Conservation (phyloP, 495 filamentous ascomycete species). For the Lineolata rhizophorae region DNA sequence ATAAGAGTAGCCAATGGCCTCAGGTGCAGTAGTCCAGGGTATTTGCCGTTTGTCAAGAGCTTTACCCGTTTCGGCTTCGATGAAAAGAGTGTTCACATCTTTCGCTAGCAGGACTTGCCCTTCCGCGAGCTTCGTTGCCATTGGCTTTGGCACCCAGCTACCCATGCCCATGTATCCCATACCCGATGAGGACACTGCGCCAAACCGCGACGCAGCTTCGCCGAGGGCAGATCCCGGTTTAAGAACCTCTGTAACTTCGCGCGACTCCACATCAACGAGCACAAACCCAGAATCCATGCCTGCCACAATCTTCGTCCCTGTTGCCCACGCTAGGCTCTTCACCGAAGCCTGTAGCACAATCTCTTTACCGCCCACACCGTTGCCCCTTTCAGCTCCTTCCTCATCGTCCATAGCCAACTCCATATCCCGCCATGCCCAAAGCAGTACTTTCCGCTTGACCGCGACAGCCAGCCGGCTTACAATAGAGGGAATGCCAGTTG, state of each 20-base stretch:
- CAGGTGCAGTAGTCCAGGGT: conserved; percentile 74
- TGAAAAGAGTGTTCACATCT: conserved; percentile 88
- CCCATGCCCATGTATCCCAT: conserved; percentile 95
- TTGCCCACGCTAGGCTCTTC: conserved; percentile 74
- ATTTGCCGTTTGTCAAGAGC: conserved; percentile 68
- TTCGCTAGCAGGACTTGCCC: conserved; percentile 78
- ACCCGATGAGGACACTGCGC: conserved; percentile 43
- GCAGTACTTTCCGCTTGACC: conserved; percentile 67
- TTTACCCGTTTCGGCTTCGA: conserved; percentile 52
- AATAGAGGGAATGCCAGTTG: conserved; percentile 71
- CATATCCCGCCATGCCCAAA: conserved; percentile 93
- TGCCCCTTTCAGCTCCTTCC: neutral
- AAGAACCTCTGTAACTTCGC: conserved; percentile 48
- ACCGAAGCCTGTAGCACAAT: conserved; percentile 58
- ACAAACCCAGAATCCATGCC: conserved; percentile 79
- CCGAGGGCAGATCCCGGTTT: conserved; percentile 49
- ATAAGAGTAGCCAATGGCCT: conserved; percentile 84
- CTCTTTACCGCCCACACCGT: conserved; percentile 22
- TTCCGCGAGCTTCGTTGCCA: conserved; percentile 61
- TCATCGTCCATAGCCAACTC: conserved; percentile 51
- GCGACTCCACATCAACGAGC: conserved; percentile 60
- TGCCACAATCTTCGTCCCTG: conserved; percentile 60
- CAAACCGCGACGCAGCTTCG: conserved; percentile 38
- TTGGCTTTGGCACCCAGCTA: conserved; percentile 69
- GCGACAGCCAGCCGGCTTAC: conserved; percentile 78